Evolutionary conservation across 2,329 filamentous ascomycete genomes (phyloP).

Genomic region (Diaporthe aspalathi): DNA sequence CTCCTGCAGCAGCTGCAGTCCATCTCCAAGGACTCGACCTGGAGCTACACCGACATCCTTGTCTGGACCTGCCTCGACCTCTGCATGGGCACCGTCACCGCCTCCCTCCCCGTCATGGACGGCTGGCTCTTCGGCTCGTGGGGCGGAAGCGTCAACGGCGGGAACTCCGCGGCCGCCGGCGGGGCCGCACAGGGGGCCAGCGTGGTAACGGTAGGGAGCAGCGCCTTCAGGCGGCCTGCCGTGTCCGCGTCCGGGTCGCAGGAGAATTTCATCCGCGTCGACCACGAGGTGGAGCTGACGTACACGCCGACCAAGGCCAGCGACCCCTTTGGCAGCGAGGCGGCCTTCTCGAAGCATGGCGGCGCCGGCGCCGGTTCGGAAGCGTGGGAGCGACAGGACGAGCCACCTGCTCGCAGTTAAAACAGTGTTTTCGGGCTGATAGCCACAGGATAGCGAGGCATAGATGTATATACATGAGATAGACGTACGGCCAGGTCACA

Average conservation of each 20-base stretch:
- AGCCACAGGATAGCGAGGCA: background rate
- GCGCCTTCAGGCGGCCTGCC: slow-evolving; percentile 23
- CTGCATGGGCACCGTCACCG: slow-evolving; percentile 47
- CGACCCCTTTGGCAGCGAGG: slow-evolving; percentile 2
- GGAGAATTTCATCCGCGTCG: slow-evolving; percentile 22
- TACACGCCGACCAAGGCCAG: slow-evolving; percentile 11
- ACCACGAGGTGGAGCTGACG: slow-evolving; percentile 24
- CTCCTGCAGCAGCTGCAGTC: slow-evolving; percentile 46
- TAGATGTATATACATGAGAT: slow-evolving; percentile 17
- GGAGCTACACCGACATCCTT: slow-evolving; percentile 45
- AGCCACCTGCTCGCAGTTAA: background rate
- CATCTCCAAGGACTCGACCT: slow-evolving; percentile 41
- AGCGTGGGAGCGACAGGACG: slow-evolving; percentile 1
- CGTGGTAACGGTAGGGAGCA: background rate
- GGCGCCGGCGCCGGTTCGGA: background rate
- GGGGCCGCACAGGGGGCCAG: background rate
- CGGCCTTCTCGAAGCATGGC: background rate
- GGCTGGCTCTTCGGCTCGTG: slow-evolving; percentile 37
- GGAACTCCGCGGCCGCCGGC: background rate
- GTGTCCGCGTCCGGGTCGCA: background rate
- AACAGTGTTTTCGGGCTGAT: no score
- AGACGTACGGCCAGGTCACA: slow-evolving; percentile 4
- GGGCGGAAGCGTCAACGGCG: slow-evolving; percentile 16
- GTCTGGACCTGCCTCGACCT: slow-evolving; percentile 50
- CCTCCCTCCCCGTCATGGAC: slow-evolving; percentile 50